Base-by-base conservation (phyloP, 345 rosid species). In the Pseudoturritis turrita region DNA sequence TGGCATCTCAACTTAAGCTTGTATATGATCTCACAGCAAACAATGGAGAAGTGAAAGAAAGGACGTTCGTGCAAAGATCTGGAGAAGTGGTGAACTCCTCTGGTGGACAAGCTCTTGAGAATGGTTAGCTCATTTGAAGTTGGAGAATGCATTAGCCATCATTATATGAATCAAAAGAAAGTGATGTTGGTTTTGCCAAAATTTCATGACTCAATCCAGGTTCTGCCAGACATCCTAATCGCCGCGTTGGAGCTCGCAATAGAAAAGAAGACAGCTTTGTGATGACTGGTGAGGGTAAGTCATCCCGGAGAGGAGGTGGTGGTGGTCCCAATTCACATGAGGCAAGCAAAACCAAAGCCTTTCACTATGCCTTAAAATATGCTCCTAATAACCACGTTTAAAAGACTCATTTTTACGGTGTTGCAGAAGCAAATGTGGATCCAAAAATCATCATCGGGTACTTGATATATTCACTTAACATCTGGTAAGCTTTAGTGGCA, bases 361-460 rank as follows among this genome's bases (percentile, higher is more conserved):
- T 41, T 46, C 14, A 25, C 61, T 10, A 22, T 1, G 17, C 28
- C 52, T 18, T 51, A 29, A 21, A 23, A 64, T 47, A 4, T 65
- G n/a, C 61, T 58, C 69, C 51, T 39, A 36, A n/a, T 35, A 31
- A 59, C 26, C 35, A 36, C 60, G 51, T 77, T 40, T 66, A 25
- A 33, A 62, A 53, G 6, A 19, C 65, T 69, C 55, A 13, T n/a
- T 47, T 68, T 59, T n/a, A 37, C 75, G 69, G 50, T 72, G 45
- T 63, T 62, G 70, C 90, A 90, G 97, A 90, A 88, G 82, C 95
- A 88, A 68, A 87, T 83, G 62, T 90, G 97, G 97, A 82, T 90
- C 72, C 97, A 88, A 73, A 90, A 88, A 68, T 73, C 95, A 54
- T 67, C 88, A 56, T 79, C 88, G 4, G 93, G 87, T 58, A 80